These are phyloP conservation scores for Penicillium waksmanii DNA, from an alignment of 495 filamentous ascomycete genomes.

Conservation along the genomic window DNA sequence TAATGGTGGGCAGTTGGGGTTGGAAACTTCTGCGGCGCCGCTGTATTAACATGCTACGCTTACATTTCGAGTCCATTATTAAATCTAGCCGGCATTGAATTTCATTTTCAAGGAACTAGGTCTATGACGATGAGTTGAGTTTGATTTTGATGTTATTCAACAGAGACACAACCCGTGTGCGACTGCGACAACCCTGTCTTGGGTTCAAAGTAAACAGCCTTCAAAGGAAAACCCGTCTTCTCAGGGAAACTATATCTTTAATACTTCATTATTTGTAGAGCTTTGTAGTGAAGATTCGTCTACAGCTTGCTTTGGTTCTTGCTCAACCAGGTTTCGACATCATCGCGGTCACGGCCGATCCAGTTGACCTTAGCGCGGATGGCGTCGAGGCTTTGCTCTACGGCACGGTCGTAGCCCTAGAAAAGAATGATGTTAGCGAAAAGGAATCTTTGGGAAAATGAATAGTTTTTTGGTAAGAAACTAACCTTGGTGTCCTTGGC, in stretches of 20 bases:
- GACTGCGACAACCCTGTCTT: neutral
- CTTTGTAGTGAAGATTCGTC: neutral
- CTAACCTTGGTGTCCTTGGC: slow-evolving; percentile 75
- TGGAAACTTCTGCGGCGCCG: too few relatives aligned
- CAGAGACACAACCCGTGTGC: neutral
- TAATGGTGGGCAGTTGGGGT: too few relatives aligned
- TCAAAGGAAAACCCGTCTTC: slow-evolving; percentile 1
- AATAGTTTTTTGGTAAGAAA: neutral
- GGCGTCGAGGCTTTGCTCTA: slow-evolving; percentile 64
- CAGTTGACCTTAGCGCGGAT: slow-evolving; percentile 64
- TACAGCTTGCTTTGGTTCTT: slow-evolving; percentile 54
- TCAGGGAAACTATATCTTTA: neutral
- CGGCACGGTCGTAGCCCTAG: slow-evolving; percentile 60
- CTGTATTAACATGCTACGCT: too few relatives aligned
- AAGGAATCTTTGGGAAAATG: neutral
- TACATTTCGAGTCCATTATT: neutral
- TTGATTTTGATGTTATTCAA: neutral
- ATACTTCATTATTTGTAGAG: neutral
- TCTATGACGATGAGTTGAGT: slow-evolving; percentile 4
- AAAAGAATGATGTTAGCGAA: slow-evolving; percentile 22
- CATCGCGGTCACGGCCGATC: slow-evolving; percentile 62
- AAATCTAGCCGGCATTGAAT: slow-evolving; percentile 1
- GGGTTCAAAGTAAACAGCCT: neutral
- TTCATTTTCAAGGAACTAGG: neutral
- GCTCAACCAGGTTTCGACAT: slow-evolving; percentile 64